A percentile compares a stretch with the other conserved stretches of the same genome.
Evolutionary conservation across 805 yeast genomes (phyloP).

Genomic region (Barnettozyma wickerhamii): DNA sequence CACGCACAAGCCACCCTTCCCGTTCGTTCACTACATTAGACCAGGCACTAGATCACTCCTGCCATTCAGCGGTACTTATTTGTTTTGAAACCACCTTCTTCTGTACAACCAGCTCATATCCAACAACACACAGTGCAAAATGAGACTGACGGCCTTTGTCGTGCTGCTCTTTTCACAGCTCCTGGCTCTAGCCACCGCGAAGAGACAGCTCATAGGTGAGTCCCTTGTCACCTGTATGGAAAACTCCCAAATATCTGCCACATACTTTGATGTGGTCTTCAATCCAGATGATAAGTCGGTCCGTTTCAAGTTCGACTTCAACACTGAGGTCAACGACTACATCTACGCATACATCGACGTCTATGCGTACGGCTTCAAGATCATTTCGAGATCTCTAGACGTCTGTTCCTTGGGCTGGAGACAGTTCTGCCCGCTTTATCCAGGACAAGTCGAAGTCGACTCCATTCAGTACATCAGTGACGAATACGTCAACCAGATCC

Average conservation of each 20-base stretch:
- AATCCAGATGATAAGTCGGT: slow-evolving; percentile 68
- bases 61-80: no score
- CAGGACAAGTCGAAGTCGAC: slow-evolving; percentile 76
- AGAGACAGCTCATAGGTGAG: slow-evolving; percentile 6
- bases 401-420: slow-evolving; percentile 66
- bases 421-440: slow-evolving; percentile 85
- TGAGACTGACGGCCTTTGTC: slow-evolving; percentile 5
- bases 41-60: no score
- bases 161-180: background rate
- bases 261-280: slow-evolving; percentile 69
- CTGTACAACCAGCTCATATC: no score
- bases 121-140: background rate
- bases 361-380: slow-evolving; percentile 80
- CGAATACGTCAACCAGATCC: slow-evolving; percentile 52
- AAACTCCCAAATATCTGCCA: slow-evolving; percentile 66
- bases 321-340: slow-evolving; percentile 61
- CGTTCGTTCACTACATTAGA: no score
- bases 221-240: slow-evolving; percentile 88
- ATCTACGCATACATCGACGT: slow-evolving; percentile 68
- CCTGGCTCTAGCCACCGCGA: background rate
- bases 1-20: no score
- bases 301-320: slow-evolving; percentile 63
- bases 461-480: slow-evolving; percentile 57
- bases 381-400: slow-evolving; percentile 54
- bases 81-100: no score